Evolutionary conservation across 306 rosid genomes (phyloP).

Genomic region (Vicia sativa): DNA sequence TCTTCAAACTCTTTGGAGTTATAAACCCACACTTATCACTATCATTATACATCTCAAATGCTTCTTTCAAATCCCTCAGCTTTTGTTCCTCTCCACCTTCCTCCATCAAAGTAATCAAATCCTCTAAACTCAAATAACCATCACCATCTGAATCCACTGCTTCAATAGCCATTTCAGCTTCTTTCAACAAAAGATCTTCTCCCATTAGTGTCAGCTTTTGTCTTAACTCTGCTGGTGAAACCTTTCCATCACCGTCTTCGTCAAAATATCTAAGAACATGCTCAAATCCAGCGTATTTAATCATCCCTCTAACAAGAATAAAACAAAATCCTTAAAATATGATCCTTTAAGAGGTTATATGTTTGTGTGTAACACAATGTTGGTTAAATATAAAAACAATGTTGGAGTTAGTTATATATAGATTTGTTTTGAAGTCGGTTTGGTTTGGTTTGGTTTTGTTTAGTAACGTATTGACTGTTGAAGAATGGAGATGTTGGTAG

Average conservation of each 20-base stretch:
- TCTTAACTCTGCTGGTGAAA: conserved; percentile 64
- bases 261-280: conserved; percentile 70
- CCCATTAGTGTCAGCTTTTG: conserved; percentile 52
- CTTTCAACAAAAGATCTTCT: conserved; percentile 47
- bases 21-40: conserved; percentile 65
- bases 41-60: conserved; percentile 68
- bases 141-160: conserved; percentile 82
- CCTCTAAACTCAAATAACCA: conserved; percentile 66
- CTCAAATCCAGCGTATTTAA: conserved; percentile 40
- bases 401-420: conserved; percentile 7
- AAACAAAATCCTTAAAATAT: no score
- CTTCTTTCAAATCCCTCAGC: conserved; percentile 64
- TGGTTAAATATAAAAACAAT: no score
- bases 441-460: not conserved
- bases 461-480: conserved; percentile 5
- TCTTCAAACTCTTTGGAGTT: conserved; percentile 73
- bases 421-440: conserved; percentile 7
- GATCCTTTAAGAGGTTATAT: no score
- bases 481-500: not conserved
- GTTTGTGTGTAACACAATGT: no score
- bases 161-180: conserved; percentile 64
- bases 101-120: conserved; percentile 57
- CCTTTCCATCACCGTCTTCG: conserved; percentile 82
- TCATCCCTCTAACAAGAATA: conserved; percentile 38
- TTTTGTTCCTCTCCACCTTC: conserved; percentile 69